A percentile compares a stretch with the other conserved stretches of the same genome.
Conservation (phyloP, 441 rosid species). For the Adansonia gregorii region DNA sequence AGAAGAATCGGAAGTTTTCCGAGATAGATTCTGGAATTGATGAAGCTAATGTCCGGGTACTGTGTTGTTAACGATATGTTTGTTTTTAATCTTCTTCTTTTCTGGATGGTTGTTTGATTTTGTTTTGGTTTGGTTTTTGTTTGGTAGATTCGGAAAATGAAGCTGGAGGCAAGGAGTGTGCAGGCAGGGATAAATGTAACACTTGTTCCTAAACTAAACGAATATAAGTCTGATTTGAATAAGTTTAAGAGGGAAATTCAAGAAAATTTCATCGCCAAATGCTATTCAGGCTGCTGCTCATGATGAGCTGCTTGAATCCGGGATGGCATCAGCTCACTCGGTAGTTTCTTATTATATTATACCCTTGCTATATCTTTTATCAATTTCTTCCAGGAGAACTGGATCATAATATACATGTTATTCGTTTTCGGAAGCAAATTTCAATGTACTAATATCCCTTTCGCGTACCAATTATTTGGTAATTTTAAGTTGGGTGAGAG, state of each 20-base stretch:
- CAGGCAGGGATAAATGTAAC: conserved; percentile 40
- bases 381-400: not conserved
- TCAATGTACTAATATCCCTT: too few relatives aligned
- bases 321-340: conserved; percentile 45
- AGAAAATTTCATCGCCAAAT: conserved; percentile 48
- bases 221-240: conserved; percentile 1
- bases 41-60: conserved; percentile 84
- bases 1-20: conserved; percentile 52
- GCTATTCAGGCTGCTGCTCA: conserved; percentile 30
- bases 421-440: too few relatives aligned
- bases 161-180: conserved; percentile 7
- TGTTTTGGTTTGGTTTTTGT: not conserved
- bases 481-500: not conserved
- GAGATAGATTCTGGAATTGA: conserved; percentile 77
- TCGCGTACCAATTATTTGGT: not conserved
- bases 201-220: conserved; percentile 38
- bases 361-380: not conserved
- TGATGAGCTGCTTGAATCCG: conserved; percentile 62
- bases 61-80: not conserved
- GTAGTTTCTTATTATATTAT: conserved; percentile 30
- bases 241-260: not conserved
- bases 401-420: not conserved
- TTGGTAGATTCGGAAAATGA: conserved; percentile 16
- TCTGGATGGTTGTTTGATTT: not conserved
- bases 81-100: not conserved